These are phyloP conservation scores for Acarospora socialis DNA, from an alignment of 2,329 filamentous ascomycete genomes.

Conservation along the genomic window DNA sequence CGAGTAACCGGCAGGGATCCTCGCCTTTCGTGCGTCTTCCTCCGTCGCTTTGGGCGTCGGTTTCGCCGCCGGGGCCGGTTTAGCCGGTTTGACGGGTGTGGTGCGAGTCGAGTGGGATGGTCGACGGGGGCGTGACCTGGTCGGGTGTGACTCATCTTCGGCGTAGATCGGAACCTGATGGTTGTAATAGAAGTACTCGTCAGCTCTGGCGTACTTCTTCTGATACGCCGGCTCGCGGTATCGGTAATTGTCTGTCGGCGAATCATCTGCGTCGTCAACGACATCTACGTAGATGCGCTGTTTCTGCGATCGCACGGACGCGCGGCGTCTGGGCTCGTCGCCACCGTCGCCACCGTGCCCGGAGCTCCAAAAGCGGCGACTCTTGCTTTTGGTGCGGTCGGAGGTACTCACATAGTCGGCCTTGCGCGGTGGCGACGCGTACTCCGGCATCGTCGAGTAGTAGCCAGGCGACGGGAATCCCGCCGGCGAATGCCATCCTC, in stretches of 20 bases:
- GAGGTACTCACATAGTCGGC: slow-evolving; percentile 53
- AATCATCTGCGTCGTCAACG: slow-evolving; percentile 40
- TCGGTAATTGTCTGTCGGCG: slow-evolving; percentile 31
- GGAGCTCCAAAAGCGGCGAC: slow-evolving; percentile 33
- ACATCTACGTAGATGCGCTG: slow-evolving; percentile 43
- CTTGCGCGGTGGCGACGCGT: slow-evolving; percentile 38
- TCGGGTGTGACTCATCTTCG: slow-evolving; percentile 35
- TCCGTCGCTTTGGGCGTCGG: slow-evolving; percentile 41
- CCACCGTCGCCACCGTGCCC: slow-evolving; percentile 20
- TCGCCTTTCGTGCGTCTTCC: slow-evolving; percentile 47
- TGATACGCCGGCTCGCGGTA: slow-evolving; percentile 34
- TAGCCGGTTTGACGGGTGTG: slow-evolving; percentile 22
- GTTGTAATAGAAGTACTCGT: slow-evolving; percentile 35
- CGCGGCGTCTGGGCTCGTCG: slow-evolving; percentile 15
- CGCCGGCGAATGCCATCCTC: slow-evolving; percentile 28
- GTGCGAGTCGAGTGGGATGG: slow-evolving; percentile 37
- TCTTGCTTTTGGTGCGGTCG: slow-evolving; percentile 28
- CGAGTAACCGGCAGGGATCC: slow-evolving; percentile 80
- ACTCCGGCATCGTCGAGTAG: slow-evolving; percentile 32
- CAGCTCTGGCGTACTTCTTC: slow-evolving; percentile 31
- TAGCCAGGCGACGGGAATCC: slow-evolving; percentile 31
- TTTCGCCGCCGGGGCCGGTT: slow-evolving; percentile 23
- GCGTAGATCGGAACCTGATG: slow-evolving; percentile 41
- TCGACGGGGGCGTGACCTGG: slow-evolving; percentile 37
- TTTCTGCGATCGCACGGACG: slow-evolving; percentile 28